These are phyloP conservation scores for Lipomyces starkeyi DNA, from an alignment of 805 yeast genomes.

Conservation along the genomic window DNA sequence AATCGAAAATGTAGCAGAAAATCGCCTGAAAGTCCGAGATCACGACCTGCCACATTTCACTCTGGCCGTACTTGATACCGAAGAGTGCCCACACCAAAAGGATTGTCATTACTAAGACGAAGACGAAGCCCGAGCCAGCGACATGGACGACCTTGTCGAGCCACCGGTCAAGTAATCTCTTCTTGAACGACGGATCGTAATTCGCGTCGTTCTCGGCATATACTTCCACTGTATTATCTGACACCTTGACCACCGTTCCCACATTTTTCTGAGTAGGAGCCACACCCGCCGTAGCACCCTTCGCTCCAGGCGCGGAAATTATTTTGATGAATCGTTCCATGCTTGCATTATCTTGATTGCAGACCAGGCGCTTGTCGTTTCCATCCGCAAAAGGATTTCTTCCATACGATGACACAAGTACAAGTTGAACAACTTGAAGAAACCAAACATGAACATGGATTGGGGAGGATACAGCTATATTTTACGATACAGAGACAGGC, in stretches of 20 bases:
- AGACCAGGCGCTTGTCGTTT: no score
- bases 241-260: no score
- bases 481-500: no score
- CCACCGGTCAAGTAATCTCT: background rate
- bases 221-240: no score
- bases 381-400: background rate
- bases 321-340: slow-evolving; percentile 3
- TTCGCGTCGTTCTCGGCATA: no score
- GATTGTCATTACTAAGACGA: slow-evolving; percentile 12
- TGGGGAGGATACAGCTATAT: no score
- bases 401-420: no score
- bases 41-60: slow-evolving; percentile 25
- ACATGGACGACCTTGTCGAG: slow-evolving; percentile 1
- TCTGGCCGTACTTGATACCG: slow-evolving; percentile 17
- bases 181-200: background rate
- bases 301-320: slow-evolving; percentile 4
- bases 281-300: background rate
- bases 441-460: no score
- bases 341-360: background rate
- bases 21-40: slow-evolving; percentile 28
- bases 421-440: no score
- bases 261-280: background rate
- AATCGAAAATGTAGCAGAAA: slow-evolving; percentile 17
- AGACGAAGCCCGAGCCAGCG: slow-evolving; percentile 12
- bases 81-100: slow-evolving; percentile 28